Conservation (phyloP, 2,329 filamentous ascomycete genomes). For the Calonectria pseudoreteaudii region DNA sequence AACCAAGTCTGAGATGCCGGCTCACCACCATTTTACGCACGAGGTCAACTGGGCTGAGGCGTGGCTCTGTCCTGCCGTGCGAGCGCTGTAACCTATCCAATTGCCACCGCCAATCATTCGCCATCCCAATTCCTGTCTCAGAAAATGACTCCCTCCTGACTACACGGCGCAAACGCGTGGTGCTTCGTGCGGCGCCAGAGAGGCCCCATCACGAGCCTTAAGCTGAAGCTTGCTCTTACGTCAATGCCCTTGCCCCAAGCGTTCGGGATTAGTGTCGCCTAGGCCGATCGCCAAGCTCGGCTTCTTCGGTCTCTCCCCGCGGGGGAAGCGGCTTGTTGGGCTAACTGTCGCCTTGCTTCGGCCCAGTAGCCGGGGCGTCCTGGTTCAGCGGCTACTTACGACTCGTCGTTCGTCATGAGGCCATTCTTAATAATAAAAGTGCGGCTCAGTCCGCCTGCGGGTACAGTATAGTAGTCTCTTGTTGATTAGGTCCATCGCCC, state of each 20-base stretch:
- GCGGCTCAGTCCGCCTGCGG: background rate
- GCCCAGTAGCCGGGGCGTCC: slow-evolving; percentile 21
- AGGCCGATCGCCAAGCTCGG: slow-evolving; percentile 39
- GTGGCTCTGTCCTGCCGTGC: background rate
- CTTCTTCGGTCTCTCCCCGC: slow-evolving; percentile 34
- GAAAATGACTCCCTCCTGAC: background rate
- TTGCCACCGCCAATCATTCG: background rate
- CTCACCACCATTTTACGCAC: background rate
- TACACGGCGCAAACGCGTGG: background rate
- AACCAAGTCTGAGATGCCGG: background rate
- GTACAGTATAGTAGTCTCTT: background rate
- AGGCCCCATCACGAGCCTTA: background rate
- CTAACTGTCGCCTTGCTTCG: slow-evolving; percentile 43
- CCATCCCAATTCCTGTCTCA: background rate
- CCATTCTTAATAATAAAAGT: background rate
- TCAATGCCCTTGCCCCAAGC: slow-evolving; percentile 33
- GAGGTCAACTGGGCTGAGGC: background rate
- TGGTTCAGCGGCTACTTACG: background rate
- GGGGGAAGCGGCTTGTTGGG: slow-evolving; percentile 16
- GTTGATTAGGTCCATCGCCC: background rate
- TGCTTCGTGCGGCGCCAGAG: background rate
- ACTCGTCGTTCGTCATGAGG: background rate
- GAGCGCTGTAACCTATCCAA: background rate
- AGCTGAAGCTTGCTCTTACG: slow-evolving; percentile 28
- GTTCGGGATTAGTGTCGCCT: slow-evolving; percentile 32